Evolutionary conservation across 2,329 filamentous ascomycete genomes (phyloP).

Genomic region (Colletotrichum cuscutae): DNA sequence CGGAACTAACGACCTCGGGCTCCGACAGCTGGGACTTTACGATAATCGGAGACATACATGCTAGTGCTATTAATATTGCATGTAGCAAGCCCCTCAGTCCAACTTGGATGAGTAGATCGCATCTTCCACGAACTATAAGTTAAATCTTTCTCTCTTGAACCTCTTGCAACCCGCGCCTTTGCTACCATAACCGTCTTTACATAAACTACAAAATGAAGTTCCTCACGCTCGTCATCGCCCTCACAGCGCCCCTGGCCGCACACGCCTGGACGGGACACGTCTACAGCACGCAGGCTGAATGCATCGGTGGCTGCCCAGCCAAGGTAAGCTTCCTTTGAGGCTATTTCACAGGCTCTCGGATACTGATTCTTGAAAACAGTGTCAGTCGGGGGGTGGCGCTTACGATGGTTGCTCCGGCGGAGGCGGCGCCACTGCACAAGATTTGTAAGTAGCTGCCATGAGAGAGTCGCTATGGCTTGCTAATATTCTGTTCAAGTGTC

Average conservation of each 20-base stretch:
- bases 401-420: background rate
- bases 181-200: too few relatives aligned
- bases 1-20: too few relatives aligned
- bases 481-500: background rate
- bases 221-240: background rate
- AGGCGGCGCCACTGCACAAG: background rate
- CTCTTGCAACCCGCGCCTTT: rapidly evolving
- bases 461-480: background rate
- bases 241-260: background rate
- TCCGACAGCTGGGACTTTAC: too few relatives aligned
- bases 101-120: too few relatives aligned
- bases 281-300: background rate
- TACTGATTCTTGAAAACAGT: background rate
- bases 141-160: too few relatives aligned
- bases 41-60: too few relatives aligned
- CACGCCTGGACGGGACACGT: background rate
- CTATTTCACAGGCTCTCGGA: background rate
- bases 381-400: background rate
- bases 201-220: background rate
- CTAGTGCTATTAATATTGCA: too few relatives aligned
- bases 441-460: background rate
- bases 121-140: too few relatives aligned
- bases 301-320: background rate
- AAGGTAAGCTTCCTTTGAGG: background rate
- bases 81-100: too few relatives aligned